A percentile compares a stretch with the other conserved stretches of the same genome.
Evolutionary conservation across 2,329 filamentous ascomycete genomes (phyloP).

Genomic region (Botryosphaeria dothidea): DNA sequence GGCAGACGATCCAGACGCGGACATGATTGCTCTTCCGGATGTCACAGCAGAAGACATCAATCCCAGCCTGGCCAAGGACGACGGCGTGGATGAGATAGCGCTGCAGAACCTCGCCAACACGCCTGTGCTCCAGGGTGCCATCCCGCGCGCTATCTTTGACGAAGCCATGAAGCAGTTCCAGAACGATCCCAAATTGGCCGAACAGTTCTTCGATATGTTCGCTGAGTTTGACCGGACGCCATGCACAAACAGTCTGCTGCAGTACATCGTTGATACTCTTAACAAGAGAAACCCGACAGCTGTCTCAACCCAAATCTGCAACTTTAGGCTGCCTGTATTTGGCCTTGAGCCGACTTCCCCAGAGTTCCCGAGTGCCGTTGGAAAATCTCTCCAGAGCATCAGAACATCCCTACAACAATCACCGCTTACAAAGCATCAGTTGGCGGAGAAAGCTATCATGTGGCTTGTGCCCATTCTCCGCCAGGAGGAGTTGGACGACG

Average conservation of each 20-base stretch:
- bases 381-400: constrained; percentile 64
- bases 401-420: constrained; percentile 49
- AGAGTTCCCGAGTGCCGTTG: constrained; percentile 72
- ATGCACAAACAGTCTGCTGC: constrained; percentile 65
- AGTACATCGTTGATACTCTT: constrained; percentile 72
- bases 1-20: constrained; percentile 49
- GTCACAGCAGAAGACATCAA: constrained; percentile 65
- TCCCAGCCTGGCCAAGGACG: constrained; percentile 54
- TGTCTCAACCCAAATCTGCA: constrained; percentile 64
- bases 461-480: constrained; percentile 51
- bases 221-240: constrained; percentile 67
- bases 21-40: constrained; percentile 59
- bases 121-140: constrained; percentile 87
- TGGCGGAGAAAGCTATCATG: constrained; percentile 50
- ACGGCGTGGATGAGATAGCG: constrained; percentile 51
- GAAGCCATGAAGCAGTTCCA: constrained; percentile 77
- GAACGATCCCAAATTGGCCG: constrained; percentile 65
- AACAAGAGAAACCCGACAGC: constrained; percentile 57
- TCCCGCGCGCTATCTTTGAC: constrained; percentile 90
- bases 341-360: constrained; percentile 64
- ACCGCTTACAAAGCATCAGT: constrained; percentile 33
- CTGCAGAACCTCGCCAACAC: constrained; percentile 69
- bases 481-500: constrained; percentile 52
- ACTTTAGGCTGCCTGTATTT: constrained; percentile 69
- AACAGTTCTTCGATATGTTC: constrained; percentile 80